phyloP scores from a whole-genome alignment of 208 protist genomes.

The Naegleria fowleri region DNA sequence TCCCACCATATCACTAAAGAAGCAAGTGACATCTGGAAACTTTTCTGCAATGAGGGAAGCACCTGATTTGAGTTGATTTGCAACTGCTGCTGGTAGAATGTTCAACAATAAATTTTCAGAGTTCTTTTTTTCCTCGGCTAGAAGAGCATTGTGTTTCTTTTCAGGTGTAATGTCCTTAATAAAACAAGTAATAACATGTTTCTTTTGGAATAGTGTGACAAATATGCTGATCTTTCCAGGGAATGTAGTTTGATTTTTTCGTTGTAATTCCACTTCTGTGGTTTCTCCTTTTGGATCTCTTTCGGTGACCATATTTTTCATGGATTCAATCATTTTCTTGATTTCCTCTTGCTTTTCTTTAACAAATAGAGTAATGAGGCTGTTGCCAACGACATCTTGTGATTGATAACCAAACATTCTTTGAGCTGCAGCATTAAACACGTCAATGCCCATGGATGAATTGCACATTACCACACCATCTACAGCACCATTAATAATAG shows the following conservation, averaged over 20 bases:
- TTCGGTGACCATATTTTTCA: background rate
- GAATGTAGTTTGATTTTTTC: background rate
- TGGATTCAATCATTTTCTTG: background rate
- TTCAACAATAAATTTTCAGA: background rate
- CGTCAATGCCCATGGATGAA: background rate
- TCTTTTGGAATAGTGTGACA: background rate
- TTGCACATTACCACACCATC: background rate
- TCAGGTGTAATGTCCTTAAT: background rate
- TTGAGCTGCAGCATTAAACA: background rate
- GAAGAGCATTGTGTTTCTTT: background rate
- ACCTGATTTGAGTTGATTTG: background rate
- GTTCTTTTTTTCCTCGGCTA: background rate
- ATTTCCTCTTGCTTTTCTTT: background rate
- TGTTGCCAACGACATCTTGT: background rate
- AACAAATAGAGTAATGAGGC: background rate
- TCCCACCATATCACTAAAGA: background rate
- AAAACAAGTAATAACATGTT: background rate
- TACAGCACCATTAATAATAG: background rate
- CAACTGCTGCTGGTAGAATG: background rate
- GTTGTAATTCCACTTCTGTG: background rate
- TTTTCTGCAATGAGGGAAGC: background rate
- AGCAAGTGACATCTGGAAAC: background rate
- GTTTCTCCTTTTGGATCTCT: background rate
- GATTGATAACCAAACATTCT: background rate
- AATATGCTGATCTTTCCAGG: background rate